Evolutionary conservation across 441 rosid species (phyloP).

Genomic region (Jatropha multifida): DNA sequence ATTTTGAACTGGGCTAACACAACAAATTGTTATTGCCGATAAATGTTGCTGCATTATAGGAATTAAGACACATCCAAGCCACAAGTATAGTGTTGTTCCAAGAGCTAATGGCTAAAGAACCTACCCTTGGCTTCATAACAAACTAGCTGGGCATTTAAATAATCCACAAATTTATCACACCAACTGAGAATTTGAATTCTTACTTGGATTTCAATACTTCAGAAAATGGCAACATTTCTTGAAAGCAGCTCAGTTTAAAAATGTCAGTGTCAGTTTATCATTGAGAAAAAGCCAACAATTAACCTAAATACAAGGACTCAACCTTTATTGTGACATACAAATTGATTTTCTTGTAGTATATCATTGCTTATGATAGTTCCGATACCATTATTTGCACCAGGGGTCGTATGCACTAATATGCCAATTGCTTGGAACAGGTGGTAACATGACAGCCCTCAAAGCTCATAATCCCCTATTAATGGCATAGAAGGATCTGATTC

Average conservation of each 20-base stretch:
- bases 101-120: conserved; percentile 8
- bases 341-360: too few species aligned
- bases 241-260: neutral
- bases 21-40: neutral
- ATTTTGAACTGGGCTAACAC: conserved; percentile 8
- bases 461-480: neutral
- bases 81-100: neutral
- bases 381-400: neutral
- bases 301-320: too few species aligned
- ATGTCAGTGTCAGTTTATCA: too few species aligned
- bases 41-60: neutral
- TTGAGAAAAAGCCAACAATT: too few species aligned
- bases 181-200: neutral
- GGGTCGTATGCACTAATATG: neutral
- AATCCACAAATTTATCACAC: neutral
- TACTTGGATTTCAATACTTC: neutral
- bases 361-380: neutral
- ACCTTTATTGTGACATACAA: too few species aligned
- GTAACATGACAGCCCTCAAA: neutral
- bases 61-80: neutral
- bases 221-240: neutral
- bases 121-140: neutral
- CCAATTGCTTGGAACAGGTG: neutral
- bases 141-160: neutral
- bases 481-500: neutral